A percentile compares a stretch with the other conserved stretches of the same genome.
These are phyloP conservation scores for Yamadazyma nakazawae DNA, from an alignment of 805 yeast species.

Conservation along the genomic window DNA sequence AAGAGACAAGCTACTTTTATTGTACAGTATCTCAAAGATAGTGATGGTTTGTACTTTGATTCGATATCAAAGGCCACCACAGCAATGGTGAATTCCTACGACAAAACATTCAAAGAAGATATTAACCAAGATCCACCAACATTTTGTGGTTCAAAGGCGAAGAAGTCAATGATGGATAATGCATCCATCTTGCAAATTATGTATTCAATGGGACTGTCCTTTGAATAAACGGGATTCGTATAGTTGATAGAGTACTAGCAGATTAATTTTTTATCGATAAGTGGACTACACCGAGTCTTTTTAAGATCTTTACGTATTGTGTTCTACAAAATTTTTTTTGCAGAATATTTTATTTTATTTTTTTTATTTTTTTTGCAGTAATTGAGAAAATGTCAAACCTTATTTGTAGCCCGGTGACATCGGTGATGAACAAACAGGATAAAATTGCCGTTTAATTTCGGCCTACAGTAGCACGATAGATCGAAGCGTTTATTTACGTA, in stretches of 20 bases:
- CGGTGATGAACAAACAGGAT: neutral
- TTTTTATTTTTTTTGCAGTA: too few species aligned
- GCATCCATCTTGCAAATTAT: slow-evolving; percentile 18
- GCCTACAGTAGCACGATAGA: too few species aligned
- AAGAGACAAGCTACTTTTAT: slow-evolving; percentile 16
- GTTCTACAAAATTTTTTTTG: too few species aligned
- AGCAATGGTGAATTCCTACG: slow-evolving; percentile 8
- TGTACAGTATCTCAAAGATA: slow-evolving; percentile 15
- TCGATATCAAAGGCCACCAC: slow-evolving; percentile 4
- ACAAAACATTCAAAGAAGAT: slow-evolving; percentile 3
- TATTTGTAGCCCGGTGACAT: too few species aligned
- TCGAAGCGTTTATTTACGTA: too few species aligned
- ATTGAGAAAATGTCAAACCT: too few species aligned
- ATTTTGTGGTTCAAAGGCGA: slow-evolving; percentile 6
- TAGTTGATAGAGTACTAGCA: neutral
- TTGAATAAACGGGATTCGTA: neutral
- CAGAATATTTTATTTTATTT: too few species aligned
- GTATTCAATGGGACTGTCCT: slow-evolving; percentile 8
- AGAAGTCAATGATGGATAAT: slow-evolving; percentile 16
- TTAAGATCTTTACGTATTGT: too few species aligned
- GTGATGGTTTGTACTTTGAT: slow-evolving; percentile 14
- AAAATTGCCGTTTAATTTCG: neutral
- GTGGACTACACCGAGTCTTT: too few species aligned
- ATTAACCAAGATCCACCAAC: neutral
- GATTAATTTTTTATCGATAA: too few species aligned